Percentiles rank a stretch among this genome's conserved stretches.
phyloP scores from a whole-genome alignment of 495 filamentous ascomycete genomes.

The Xylaria intraflava region DNA sequence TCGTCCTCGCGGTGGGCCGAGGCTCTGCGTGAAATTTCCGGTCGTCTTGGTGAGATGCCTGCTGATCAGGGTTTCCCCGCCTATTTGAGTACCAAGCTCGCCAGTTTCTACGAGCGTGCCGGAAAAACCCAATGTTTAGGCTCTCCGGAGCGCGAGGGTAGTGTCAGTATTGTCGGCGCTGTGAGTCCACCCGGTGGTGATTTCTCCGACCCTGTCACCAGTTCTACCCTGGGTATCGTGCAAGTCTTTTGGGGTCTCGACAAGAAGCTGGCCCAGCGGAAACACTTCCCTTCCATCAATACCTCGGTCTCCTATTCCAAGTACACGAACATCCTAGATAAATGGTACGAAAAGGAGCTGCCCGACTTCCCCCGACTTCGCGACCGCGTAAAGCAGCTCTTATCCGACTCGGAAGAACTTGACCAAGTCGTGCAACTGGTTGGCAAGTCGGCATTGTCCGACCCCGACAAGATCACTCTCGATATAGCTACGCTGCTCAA shows the following conservation, averaged over 20 bases:
- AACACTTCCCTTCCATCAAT: constrained; percentile 99
- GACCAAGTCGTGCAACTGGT: constrained; percentile 99
- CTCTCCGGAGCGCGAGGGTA: constrained; percentile 78
- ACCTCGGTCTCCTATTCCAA: constrained; percentile 95
- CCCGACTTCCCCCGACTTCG: constrained; percentile 91
- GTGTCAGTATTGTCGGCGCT: constrained; percentile 95
- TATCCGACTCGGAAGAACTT: constrained; percentile 91
- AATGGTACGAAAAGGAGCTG: constrained; percentile 85
- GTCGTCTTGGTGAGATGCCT: constrained; percentile 98
- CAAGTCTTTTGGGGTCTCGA: constrained; percentile 99
- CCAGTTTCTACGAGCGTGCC: constrained; percentile 98
- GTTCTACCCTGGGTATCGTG: constrained; percentile 90
- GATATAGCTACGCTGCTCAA: constrained; percentile 89
- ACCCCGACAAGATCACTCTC: constrained; percentile 96
- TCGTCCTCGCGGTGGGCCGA: constrained; percentile 98
- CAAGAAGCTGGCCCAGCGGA: constrained; percentile 97
- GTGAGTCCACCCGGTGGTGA: constrained; percentile 97
- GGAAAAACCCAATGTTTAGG: constrained; percentile 80
- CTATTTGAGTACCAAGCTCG: constrained; percentile 92
- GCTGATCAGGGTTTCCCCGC: constrained; percentile 99
- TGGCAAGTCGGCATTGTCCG: constrained; percentile 91
- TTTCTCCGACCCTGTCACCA: constrained; percentile 98
- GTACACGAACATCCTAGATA: constrained; percentile 80
- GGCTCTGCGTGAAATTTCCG: constrained; percentile 96
- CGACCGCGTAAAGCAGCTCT: constrained; percentile 84